Evolutionary conservation across 1,284 basidiomycete species (phyloP), one percentile per base, ranked within the genome.

Genomic region (Leccinum pachyderme): DNA sequence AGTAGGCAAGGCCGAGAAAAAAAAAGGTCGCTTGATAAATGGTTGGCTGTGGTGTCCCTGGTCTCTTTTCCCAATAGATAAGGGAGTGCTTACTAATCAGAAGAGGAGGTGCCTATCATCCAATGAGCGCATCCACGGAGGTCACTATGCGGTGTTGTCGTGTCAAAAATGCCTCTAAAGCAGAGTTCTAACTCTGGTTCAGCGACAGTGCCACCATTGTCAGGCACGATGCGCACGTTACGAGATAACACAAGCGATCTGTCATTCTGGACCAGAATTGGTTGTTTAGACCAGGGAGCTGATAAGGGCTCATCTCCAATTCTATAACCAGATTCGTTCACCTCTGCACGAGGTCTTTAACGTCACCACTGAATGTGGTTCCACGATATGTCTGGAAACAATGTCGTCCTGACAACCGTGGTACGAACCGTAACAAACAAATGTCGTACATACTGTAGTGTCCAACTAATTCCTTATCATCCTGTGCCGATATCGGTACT

Each of bases 1-100:
- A 54, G 12, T 45, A 12, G 28, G 39, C 29, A 25, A 25, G 9
- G 18, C 35, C 2, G 29, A 51, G 8, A 22, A 46, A 18, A 37
- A 22, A 22, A 47, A 27, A 31, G 7, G 2, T 18, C 2, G 46
- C 29, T n/a, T 59, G 49, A 69, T 66, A 71, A 70, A 67, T n/a
- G 31, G 44, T 7, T 2, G 2, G 2, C 35, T 67, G 62, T 67
- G 68, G 53, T 60, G 70, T 56, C 59, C 49, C 57, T 33, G 33
- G 4, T 43, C 22, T 47, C 22, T 25, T 46, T 44, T 57, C 46
- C 47, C 33, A 53, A 46, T 41, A 59, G 68, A 70, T 67, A 67
- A 67, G 65, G 45, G 2, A 5, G 0, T 31, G 58, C 58, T 68
- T 60, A 68, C 57, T 69, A 64, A 68, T 55, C 61, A 37, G 1